A percentile compares a stretch with the other conserved stretches of the same genome.
Evolutionary conservation across 2,329 filamentous ascomycete genomes (phyloP).

Genomic region (Aspergillus pseudoviridinutans): DNA sequence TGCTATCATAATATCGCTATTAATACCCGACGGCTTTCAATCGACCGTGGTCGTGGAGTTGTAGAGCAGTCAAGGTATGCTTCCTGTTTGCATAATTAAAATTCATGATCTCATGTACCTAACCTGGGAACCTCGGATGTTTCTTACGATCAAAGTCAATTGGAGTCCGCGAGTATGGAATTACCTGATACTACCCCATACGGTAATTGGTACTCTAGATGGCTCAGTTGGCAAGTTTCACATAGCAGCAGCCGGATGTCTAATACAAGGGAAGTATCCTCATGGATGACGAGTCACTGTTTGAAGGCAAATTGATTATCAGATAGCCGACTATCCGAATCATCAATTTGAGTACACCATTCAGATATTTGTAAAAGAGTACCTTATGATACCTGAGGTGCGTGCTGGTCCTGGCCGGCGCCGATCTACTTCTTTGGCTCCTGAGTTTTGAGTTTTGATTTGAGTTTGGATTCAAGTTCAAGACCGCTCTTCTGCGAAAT

Average conservation of each 20-base stretch:
- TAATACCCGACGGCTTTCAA: background rate
- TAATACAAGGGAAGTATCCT: background rate
- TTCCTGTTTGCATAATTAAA: too few species aligned
- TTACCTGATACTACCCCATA: too few species aligned
- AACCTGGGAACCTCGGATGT: too few species aligned
- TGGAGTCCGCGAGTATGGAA: background rate
- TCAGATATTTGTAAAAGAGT: background rate
- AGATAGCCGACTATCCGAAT: background rate
- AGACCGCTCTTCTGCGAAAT: constrained; percentile 7
- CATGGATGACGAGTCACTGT: background rate
- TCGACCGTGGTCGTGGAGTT: background rate
- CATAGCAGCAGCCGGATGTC: too few species aligned
- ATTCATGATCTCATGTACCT: too few species aligned
- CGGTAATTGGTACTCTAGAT: background rate
- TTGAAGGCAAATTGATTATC: background rate
- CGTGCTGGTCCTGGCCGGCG: background rate
- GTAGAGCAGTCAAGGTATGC: background rate
- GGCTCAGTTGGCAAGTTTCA: too few species aligned
- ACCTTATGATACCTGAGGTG: too few species aligned
- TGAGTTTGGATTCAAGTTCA: background rate
- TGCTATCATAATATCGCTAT: background rate
- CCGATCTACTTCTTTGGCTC: background rate
- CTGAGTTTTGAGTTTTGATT: constrained; percentile 15
- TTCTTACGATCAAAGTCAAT: background rate
- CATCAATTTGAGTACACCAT: background rate